Conservation (phyloP, 1,284 basidiomycete genomes). For the Ustilago bromivora region DNA sequence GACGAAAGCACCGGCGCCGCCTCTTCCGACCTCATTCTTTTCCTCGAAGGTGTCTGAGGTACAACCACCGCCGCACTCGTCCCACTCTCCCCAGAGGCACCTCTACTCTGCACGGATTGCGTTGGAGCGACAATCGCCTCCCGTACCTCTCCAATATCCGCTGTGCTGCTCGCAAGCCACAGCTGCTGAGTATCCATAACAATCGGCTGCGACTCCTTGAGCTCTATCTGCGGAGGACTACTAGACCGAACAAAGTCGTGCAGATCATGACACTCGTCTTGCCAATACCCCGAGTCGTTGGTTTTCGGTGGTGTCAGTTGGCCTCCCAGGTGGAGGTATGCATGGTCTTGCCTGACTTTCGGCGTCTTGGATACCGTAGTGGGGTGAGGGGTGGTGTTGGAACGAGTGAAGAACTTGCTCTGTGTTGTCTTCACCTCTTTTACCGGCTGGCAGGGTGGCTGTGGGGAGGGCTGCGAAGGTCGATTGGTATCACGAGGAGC, state of each 20-base stretch:
- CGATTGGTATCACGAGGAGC: conserved; percentile 34
- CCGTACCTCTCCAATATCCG: not conserved
- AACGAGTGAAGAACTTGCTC: conserved; percentile 40
- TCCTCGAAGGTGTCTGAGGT: conserved; percentile 37
- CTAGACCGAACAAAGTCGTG: conserved; percentile 41
- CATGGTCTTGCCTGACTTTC: conserved; percentile 16
- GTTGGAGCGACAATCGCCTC: conserved; percentile 15
- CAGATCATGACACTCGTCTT: conserved; percentile 46
- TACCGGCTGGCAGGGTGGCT: no score
- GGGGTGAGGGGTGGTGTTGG: not conserved
- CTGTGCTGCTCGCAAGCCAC: conserved; percentile 8
- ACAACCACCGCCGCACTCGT: conserved; percentile 29
- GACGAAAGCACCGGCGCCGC: conserved; percentile 20
- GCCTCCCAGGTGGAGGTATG: conserved; percentile 42
- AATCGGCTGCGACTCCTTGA: conserved; percentile 26
- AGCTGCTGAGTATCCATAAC: conserved; percentile 41
- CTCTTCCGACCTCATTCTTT: conserved; percentile 20
- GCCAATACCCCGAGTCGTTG: conserved; percentile 43
- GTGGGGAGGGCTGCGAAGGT: not conserved
- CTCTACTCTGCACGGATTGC: conserved; percentile 12
- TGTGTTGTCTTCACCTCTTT: conserved; percentile 17
- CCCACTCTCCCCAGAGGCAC: not conserved
- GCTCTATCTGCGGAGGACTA: conserved; percentile 22
- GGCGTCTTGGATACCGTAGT: not conserved
- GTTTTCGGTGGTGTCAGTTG: conserved; percentile 30